phyloP scores from a whole-genome alignment of 805 yeast genomes.

The Scheffersomyces amazonensis region DNA sequence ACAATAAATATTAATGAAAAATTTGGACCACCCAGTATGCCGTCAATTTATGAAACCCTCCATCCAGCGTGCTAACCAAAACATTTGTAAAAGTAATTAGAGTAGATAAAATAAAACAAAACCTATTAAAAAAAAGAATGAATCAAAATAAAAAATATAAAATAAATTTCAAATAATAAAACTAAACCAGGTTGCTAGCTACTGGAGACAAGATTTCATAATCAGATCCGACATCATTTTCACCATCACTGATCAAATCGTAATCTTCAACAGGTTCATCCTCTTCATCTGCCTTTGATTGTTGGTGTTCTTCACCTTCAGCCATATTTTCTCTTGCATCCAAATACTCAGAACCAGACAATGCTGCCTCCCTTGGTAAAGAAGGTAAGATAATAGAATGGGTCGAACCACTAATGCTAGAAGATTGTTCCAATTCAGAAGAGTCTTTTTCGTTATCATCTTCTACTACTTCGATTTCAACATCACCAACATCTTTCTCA shows the following conservation, averaged over 20 bases:
- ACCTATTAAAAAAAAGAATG: neutral
- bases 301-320: neutral
- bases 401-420: constrained; percentile 17
- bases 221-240: constrained; percentile 31
- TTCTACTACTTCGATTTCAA: constrained; percentile 6
- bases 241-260: constrained; percentile 31
- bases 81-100: no score
- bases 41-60: no score
- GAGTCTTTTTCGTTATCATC: constrained; percentile 8
- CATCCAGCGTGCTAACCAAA: no score
- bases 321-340: constrained; percentile 17
- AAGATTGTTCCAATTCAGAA: no score
- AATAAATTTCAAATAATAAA: constrained; percentile 1
- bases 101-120: neutral
- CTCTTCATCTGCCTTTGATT: constrained; percentile 6
- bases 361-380: constrained; percentile 24
- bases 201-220: constrained; percentile 34
- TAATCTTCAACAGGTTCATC: constrained; percentile 25
- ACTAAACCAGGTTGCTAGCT: constrained; percentile 4
- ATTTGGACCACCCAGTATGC: no score
- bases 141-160: neutral
- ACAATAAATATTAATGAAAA: no score
- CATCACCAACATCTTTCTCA: constrained; percentile 3
- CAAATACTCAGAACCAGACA: constrained; percentile 14
- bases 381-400: constrained; percentile 30